Evolutionary conservation across 164 flowering plant species (phyloP).

Genomic region (grape (Vitis vinifera)): DNA sequence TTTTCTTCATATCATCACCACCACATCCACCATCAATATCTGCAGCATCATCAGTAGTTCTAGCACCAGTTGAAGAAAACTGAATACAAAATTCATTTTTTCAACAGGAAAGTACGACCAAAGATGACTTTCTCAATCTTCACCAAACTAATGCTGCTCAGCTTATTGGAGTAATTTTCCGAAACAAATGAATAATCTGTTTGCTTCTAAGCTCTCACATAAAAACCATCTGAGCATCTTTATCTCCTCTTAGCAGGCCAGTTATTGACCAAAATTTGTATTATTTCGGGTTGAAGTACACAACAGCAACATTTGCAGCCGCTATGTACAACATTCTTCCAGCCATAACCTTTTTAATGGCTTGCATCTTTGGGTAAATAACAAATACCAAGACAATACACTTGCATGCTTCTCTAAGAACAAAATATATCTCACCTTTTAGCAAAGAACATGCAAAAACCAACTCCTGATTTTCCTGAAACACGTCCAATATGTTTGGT

Average conservation of each 20-base stretch:
- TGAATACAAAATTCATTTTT: background rate
- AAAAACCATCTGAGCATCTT: no score
- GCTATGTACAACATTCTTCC: constrained; percentile 73
- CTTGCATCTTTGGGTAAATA: constrained; percentile 47
- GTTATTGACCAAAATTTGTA: constrained; percentile 78
- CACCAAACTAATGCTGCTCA: constrained; percentile 43
- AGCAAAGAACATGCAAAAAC: background rate
- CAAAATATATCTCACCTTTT: no score
- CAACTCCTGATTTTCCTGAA: background rate
- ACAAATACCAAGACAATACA: background rate
- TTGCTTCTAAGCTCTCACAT: background rate
- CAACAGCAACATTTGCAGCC: constrained; percentile 75
- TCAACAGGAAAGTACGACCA: constrained; percentile 58
- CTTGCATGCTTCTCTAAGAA: no score
- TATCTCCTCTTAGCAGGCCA: constrained; percentile 42
- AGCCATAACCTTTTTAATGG: constrained; percentile 70
- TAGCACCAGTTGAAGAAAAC: background rate
- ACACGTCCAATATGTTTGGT: background rate
- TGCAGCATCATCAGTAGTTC: background rate
- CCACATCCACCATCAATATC: no score
- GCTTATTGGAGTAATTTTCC: constrained; percentile 57
- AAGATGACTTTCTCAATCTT: constrained; percentile 59
- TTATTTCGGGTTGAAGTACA: constrained; percentile 67
- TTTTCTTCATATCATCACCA: no score
- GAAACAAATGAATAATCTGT: background rate